Evolutionary conservation across 345 rosid genomes (phyloP).

Genomic region (Orychophragmus violaceus): DNA sequence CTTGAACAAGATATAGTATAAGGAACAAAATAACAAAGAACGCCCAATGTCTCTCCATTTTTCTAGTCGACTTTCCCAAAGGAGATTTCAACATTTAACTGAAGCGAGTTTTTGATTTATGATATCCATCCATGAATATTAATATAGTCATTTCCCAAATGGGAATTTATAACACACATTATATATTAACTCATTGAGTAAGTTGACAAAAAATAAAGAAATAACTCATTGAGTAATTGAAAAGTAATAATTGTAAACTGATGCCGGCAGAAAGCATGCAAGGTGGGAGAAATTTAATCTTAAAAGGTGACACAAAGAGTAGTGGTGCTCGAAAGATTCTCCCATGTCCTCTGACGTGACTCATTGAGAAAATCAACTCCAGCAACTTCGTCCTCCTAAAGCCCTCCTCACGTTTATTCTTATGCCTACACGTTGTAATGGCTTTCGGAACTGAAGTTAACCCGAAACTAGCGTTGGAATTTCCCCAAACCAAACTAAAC

Average conservation of each 20-base stretch:
- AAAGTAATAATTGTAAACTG: neutral
- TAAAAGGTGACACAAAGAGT: neutral
- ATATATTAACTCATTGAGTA: neutral
- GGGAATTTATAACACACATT: neutral
- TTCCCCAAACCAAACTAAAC: too few relatives aligned
- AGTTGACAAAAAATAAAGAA: neutral
- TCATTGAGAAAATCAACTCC: too few relatives aligned
- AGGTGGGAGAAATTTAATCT: neutral
- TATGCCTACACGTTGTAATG: too few relatives aligned
- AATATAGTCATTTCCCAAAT: neutral
- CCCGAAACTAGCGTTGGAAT: too few relatives aligned
- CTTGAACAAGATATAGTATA: conserved; percentile 6
- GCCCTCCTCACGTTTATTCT: neutral
- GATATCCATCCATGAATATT: neutral
- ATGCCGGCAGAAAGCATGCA: neutral
- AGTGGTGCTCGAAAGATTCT: too few relatives aligned
- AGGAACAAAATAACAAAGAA: too few relatives aligned
- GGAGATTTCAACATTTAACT: too few relatives aligned
- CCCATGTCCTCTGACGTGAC: too few relatives aligned
- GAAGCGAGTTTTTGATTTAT: too few relatives aligned
- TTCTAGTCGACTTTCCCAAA: too few relatives aligned
- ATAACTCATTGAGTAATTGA: neutral
- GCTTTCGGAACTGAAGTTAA: too few relatives aligned
- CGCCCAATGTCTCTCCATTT: too few relatives aligned
- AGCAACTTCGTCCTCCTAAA: neutral